Percentiles rank a stretch among this genome's conserved stretches.
Evolutionary conservation across 2,329 filamentous ascomycete species (phyloP).

Genomic region (Dothideomycetes sp.): DNA sequence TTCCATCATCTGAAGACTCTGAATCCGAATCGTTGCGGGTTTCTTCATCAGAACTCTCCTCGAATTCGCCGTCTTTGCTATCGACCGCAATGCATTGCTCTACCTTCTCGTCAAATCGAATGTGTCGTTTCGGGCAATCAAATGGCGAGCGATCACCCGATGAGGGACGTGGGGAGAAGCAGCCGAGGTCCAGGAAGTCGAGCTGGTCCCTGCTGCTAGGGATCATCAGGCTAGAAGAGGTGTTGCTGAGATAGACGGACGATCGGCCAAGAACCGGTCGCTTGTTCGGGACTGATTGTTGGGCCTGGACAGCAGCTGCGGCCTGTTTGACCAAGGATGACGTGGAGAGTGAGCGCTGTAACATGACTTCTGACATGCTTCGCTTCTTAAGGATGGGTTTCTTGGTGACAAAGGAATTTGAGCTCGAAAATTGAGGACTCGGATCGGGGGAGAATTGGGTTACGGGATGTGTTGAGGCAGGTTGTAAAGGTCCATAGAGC

Average conservation of each 20-base stretch:
- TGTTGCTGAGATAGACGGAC: slow-evolving; percentile 60
- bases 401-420: slow-evolving; percentile 62
- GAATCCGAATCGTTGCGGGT: slow-evolving; percentile 40
- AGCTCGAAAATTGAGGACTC: slow-evolving; percentile 48
- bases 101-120: slow-evolving; percentile 94
- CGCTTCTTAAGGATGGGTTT: slow-evolving; percentile 95
- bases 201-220: slow-evolving; percentile 54
- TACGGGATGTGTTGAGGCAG: slow-evolving; percentile 50
- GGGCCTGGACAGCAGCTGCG: slow-evolving; percentile 74
- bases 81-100: slow-evolving; percentile 94
- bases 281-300: slow-evolving; percentile 49
- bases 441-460: slow-evolving; percentile 40
- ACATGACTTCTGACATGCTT: slow-evolving; percentile 90
- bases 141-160: slow-evolving; percentile 60
- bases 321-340: slow-evolving; percentile 86
- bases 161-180: slow-evolving; percentile 47
- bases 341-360: slow-evolving; percentile 78
- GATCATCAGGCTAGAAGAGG: slow-evolving; percentile 50
- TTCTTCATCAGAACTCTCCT: slow-evolving; percentile 34
- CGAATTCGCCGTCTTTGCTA: slow-evolving; percentile 67
- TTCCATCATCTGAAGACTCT: slow-evolving; percentile 55
- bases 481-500: slow-evolving; percentile 89
- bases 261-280: slow-evolving; percentile 47
- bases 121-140: slow-evolving; percentile 65
- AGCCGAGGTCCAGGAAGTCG: slow-evolving; percentile 38